These are phyloP conservation scores for Apiosordaria backusii DNA, from an alignment of 495 filamentous ascomycete genomes.

Conservation along the genomic window DNA sequence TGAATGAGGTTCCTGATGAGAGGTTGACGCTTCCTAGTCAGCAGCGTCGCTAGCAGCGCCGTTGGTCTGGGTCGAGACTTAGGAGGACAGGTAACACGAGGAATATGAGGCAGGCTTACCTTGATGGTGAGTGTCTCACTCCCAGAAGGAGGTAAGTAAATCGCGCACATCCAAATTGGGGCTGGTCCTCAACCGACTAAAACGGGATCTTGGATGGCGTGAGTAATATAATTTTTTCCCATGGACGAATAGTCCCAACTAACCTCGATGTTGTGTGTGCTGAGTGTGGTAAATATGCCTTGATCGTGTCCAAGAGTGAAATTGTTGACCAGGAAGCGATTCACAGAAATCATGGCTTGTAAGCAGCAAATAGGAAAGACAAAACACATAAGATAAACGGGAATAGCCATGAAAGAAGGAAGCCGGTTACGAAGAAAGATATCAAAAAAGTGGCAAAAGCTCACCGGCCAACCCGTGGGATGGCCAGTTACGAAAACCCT, in stretches of 20 bases:
- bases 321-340: no score
- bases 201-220: no score
- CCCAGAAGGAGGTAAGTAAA: neutral
- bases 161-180: neutral
- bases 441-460: neutral
- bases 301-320: no score
- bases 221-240: no score
- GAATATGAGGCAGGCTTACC: neutral
- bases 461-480: neutral
- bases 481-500: neutral
- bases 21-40: slow-evolving; percentile 12
- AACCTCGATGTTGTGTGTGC: no score
- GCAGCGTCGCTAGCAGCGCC: neutral
- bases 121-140: neutral
- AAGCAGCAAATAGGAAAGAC: no score
- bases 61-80: no score
- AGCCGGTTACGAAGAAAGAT: neutral
- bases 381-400: neutral
- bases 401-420: neutral
- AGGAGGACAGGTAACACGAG: neutral
- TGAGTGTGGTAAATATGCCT: no score
- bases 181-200: neutral
- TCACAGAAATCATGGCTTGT: no score
- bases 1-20: neutral
- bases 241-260: no score